Base-by-base conservation (phyloP, 208 protist genomes). In the Tritrichomonas foetus region DNA sequence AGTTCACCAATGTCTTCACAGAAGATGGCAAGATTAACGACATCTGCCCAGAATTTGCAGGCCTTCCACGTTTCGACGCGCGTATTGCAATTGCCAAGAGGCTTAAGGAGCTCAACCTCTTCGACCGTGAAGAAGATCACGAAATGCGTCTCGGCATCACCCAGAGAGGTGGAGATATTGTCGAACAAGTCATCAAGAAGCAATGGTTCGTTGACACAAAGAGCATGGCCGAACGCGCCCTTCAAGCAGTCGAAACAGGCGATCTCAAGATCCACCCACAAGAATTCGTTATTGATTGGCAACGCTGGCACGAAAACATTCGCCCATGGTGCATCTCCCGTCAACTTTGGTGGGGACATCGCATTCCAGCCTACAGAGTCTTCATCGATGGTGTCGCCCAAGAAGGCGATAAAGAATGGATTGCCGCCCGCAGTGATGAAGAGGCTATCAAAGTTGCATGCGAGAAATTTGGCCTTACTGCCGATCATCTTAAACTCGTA, bases 321-420 rank as follows among this genome's bases (percentile, higher is more conserved):
- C 94, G 94, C 25, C 94, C 82, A 94, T 99, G 98, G 98, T 98
- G 97, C 94, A 95, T 96, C 44, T 95, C 95, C 2, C 41, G 95
- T 50, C 95, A 99, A 96, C 97, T 99, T 39, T 97, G 96, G 99
- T 99, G 99, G 99, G 99, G 99, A 49, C 99, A 99, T 96, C 97
- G 98, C 94, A 99, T 99, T 94, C 99, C 99, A 22, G 99, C 98
- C 30, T 99, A 99, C 95, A 97, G 97, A 74, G 96, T 98, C 13
- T 93, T 92, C 13, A 49, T 96, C 49, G 93, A 94, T 72, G 97
- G 94, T 66, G 98, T 96, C 99, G 57, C 22, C 1, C 36, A 13
- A 25, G 80, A 93, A 25, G 41, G 39, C 1, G 30, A 82, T 50
- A 36, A 49, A 2, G 93, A 93, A 16, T 94, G 92, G 82, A 44